These are phyloP conservation scores for Annulohypoxylon maeteangense DNA, from an alignment of 495 filamentous ascomycete species.

Conservation along the genomic window DNA sequence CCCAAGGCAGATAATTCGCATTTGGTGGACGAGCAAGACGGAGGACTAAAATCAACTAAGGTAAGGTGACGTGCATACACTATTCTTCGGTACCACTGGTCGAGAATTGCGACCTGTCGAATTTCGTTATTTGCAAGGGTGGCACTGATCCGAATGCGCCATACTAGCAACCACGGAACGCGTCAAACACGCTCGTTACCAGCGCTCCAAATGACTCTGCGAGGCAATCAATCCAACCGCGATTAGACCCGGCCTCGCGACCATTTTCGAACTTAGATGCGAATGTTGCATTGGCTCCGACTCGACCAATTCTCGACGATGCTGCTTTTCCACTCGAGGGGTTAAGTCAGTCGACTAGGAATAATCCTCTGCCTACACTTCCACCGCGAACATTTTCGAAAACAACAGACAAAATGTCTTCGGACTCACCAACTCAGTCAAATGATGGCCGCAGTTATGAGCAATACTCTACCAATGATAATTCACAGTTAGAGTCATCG, in stretches of 20 bases:
- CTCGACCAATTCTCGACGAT: constrained; percentile 21
- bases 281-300: not conserved
- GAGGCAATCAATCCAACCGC: constrained; percentile 15
- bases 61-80: constrained; percentile 27
- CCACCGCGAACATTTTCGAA: constrained; percentile 14
- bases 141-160: constrained; percentile 45
- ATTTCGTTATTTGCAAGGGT: constrained; percentile 35
- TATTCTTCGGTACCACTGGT: constrained; percentile 3
- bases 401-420: constrained; percentile 41
- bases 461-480: constrained; percentile 37
- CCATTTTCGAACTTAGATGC: not conserved
- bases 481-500: constrained; percentile 31
- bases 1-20: constrained; percentile 12
- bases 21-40: not conserved
- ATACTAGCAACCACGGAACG: constrained; percentile 38
- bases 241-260: not conserved
- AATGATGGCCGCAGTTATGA: constrained; percentile 60
- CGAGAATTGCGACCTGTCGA: constrained; percentile 4
- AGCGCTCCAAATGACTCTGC: constrained; percentile 13
- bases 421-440: constrained; percentile 55
- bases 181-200: constrained; percentile 32
- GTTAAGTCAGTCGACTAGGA: constrained; percentile 16
- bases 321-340: constrained; percentile 6
- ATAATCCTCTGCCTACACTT: constrained; percentile 25
- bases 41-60: not conserved